These are phyloP conservation scores for Xerocomus spinulosus DNA, from an alignment of 768 basidiomycete species.

Conservation along the genomic window DNA sequence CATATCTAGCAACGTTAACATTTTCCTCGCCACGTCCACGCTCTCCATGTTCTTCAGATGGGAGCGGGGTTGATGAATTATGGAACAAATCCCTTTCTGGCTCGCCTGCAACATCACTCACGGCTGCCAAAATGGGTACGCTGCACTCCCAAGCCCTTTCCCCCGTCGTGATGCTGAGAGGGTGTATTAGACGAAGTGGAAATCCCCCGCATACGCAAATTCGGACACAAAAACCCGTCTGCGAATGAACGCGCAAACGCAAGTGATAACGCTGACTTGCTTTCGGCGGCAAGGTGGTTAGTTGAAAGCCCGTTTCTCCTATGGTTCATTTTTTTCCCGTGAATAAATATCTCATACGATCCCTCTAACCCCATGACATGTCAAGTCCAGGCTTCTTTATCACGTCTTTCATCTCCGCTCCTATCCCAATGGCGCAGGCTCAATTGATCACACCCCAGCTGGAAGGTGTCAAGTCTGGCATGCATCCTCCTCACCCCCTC, in stretches of 20 bases:
- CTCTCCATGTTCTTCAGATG: slow-evolving; percentile 32
- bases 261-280: slow-evolving; percentile 6
- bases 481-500: slow-evolving; percentile 17
- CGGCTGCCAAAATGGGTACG: slow-evolving; percentile 50
- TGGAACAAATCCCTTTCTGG: slow-evolving; percentile 46
- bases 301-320: slow-evolving; percentile 12
- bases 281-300: slow-evolving; percentile 19
- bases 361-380: slow-evolving; percentile 25
- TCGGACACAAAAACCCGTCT: slow-evolving; percentile 33
- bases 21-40: slow-evolving; percentile 40
- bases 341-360: slow-evolving; percentile 17
- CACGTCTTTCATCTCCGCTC: slow-evolving; percentile 32
- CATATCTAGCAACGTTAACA: slow-evolving; percentile 29
- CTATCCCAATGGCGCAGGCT: slow-evolving; percentile 22
- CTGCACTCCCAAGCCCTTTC: slow-evolving; percentile 2
- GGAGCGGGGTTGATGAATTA: slow-evolving; percentile 51
- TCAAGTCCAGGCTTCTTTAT: slow-evolving; percentile 31
- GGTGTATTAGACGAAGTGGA: slow-evolving; percentile 48
- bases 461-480: slow-evolving; percentile 14
- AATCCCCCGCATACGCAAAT: slow-evolving; percentile 48
- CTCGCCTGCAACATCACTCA: slow-evolving; percentile 37
- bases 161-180: no score
- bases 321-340: slow-evolving; percentile 17
- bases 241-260: slow-evolving; percentile 2
- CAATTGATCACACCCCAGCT: slow-evolving; percentile 17